Conservation (phyloP, 2,329 filamentous ascomycete genomes). For the Didymellaceae sp. region DNA sequence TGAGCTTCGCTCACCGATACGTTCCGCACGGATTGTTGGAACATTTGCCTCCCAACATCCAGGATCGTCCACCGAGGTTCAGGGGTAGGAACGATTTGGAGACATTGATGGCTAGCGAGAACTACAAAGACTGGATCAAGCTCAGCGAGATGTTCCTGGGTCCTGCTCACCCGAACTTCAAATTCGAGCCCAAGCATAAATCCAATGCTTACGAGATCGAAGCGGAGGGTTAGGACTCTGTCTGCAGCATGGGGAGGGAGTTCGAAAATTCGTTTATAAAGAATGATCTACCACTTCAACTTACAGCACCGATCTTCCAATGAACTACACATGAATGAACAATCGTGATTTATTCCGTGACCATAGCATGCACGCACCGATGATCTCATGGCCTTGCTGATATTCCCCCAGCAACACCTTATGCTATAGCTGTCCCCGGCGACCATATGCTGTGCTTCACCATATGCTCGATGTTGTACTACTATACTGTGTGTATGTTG, state of each 20-base stretch:
- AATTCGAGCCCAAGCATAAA: slow-evolving; percentile 97
- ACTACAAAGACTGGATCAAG: slow-evolving; percentile 98
- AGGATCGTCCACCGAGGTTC: slow-evolving; percentile 87
- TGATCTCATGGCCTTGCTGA: no score
- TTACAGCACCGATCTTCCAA: no score
- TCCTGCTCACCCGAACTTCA: slow-evolving; percentile 86
- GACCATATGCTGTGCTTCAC: no score
- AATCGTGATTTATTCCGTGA: no score
- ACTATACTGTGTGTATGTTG: no score
- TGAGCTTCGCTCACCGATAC: slow-evolving; percentile 93
- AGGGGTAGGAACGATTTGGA: slow-evolving; percentile 87
- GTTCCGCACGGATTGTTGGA: slow-evolving; percentile 89
- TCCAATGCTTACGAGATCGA: slow-evolving; percentile 85
- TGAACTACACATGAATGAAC: no score
- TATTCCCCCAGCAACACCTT: no score
- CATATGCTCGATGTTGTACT: no score
- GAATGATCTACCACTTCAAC: no score
- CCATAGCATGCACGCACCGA: no score
- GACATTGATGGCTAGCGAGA: slow-evolving; percentile 86
- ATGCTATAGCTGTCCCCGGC: no score
- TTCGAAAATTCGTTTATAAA: no score
- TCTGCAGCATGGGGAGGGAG: neutral
- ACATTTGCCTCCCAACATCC: slow-evolving; percentile 83
- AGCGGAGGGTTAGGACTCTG: slow-evolving; percentile 52
- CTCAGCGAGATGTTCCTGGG: slow-evolving; percentile 99